Evolutionary conservation across 2,329 filamentous ascomycete species (phyloP).

Genomic region (Penicillium sp.): DNA sequence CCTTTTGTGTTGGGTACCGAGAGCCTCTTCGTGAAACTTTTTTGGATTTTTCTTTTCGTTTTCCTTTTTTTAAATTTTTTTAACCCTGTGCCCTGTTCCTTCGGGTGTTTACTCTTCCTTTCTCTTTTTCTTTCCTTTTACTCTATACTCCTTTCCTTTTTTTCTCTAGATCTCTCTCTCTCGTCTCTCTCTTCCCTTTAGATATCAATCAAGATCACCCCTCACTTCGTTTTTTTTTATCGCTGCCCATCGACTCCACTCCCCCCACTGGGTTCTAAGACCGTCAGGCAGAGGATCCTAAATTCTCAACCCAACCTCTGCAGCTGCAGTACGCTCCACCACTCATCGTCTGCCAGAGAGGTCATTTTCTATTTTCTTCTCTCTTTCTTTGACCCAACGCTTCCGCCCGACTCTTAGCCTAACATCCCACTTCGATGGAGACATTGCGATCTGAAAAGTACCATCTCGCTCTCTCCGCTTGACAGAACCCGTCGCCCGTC

Average conservation of each 20-base stretch:
- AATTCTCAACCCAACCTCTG: constrained; percentile 24
- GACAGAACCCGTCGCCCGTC: constrained; percentile 29
- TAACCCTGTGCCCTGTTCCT: constrained; percentile 1
- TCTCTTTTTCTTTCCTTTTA: constrained; percentile 1
- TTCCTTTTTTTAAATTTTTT: constrained; percentile 6
- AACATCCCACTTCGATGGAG: constrained; percentile 36
- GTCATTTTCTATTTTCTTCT: constrained; percentile 7
- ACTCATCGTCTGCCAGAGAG: constrained; percentile 18
- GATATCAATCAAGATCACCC: constrained; percentile 8
- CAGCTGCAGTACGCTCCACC: constrained; percentile 26
- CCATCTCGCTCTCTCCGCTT: constrained; percentile 29
- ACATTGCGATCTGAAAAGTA: constrained; percentile 32
- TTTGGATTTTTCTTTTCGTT: constrained; percentile 1
- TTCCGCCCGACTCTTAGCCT: constrained; percentile 21
- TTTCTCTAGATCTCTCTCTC: not conserved
- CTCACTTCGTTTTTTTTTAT: constrained; percentile 13
- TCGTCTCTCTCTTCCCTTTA: not conserved
- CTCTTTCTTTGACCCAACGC: constrained; percentile 14
- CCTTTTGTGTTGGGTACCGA: constrained; percentile 22
- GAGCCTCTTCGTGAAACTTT: constrained; percentile 25
- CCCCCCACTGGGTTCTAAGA: constrained; percentile 24
- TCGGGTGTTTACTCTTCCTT: constrained; percentile 3
- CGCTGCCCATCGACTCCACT: constrained; percentile 18
- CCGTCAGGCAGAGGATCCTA: constrained; percentile 24
- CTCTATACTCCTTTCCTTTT: constrained; percentile 4